Conservation (phyloP, 2,329 filamentous ascomycete species). For the Cladorrhinum sp. region DNA sequence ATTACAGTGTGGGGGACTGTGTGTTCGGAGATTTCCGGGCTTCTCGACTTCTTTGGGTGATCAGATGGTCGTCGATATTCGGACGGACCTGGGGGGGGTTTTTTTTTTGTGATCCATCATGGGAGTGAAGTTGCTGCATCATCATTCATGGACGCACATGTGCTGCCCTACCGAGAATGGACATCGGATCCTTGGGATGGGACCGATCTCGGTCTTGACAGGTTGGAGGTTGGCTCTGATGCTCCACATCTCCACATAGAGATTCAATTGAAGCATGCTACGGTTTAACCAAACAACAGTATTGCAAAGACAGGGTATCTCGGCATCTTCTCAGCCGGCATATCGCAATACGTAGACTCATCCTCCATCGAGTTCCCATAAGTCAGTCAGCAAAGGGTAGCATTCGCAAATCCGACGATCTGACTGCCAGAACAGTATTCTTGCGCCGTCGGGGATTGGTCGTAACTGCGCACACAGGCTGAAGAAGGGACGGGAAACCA, state of each 20-base stretch:
- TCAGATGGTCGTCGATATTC: background rate
- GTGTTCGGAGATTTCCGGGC: background rate
- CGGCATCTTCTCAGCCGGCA: background rate
- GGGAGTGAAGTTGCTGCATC: background rate
- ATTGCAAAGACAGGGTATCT: background rate
- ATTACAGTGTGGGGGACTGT: background rate
- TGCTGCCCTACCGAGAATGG: background rate
- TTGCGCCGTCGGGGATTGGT: conserved; percentile 12
- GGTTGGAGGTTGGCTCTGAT: background rate
- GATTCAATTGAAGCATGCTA: conserved; percentile 6
- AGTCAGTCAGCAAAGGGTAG: background rate
- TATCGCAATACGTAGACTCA: conserved; percentile 2
- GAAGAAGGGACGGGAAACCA: background rate
- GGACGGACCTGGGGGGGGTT: no score
- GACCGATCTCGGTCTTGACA: background rate
- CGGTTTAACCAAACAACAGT: background rate
- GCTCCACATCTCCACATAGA: conserved; percentile 7
- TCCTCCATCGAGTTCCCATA: background rate
- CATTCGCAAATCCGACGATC: background rate
- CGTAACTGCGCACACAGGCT: background rate
- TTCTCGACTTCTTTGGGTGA: background rate
- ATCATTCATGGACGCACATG: background rate
- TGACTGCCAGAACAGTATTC: conserved; percentile 10
- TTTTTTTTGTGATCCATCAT: background rate
- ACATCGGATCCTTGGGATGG: background rate